Evolutionary conservation across 2,329 filamentous ascomycete genomes (phyloP).

Genomic region (Fonsecaea pedrosoi): DNA sequence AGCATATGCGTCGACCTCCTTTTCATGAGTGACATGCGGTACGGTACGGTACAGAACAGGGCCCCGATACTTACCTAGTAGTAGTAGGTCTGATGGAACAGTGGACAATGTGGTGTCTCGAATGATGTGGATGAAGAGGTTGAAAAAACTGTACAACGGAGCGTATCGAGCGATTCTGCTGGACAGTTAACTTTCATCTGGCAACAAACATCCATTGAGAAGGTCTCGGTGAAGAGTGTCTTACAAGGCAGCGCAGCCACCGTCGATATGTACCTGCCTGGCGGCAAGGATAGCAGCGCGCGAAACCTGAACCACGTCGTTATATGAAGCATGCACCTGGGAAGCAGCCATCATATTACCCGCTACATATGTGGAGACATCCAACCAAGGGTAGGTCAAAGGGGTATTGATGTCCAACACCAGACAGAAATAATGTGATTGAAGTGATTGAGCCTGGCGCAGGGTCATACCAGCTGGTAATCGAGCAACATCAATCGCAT

Average conservation of each 20-base stretch:
- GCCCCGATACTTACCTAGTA: conserved; percentile 15
- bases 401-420: conserved; percentile 27
- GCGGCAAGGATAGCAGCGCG: conserved; percentile 21
- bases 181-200: conserved; percentile 5
- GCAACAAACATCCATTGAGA: not conserved
- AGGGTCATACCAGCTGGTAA: conserved; percentile 19
- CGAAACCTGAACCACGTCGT: conserved; percentile 14
- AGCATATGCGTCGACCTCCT: not conserved
- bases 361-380: not conserved
- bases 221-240: not conserved
- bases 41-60: not conserved
- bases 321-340: conserved; percentile 12
- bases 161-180: conserved; percentile 7
- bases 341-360: not conserved
- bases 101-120: conserved; percentile 16
- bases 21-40: no score
- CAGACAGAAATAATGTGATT: conserved; percentile 25
- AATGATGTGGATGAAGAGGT: conserved; percentile 18
- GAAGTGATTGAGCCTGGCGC: conserved; percentile 23
- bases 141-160: conserved; percentile 17
- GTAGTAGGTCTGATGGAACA: conserved; percentile 18
- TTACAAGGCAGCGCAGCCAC: conserved; percentile 20
- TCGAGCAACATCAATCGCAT: conserved; percentile 12
- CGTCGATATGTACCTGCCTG: conserved; percentile 19
- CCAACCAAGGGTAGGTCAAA: conserved; percentile 24